These are phyloP conservation scores for Alternaria angustiovoidea DNA, from an alignment of 2,329 filamentous ascomycete genomes.

Conservation along the genomic window DNA sequence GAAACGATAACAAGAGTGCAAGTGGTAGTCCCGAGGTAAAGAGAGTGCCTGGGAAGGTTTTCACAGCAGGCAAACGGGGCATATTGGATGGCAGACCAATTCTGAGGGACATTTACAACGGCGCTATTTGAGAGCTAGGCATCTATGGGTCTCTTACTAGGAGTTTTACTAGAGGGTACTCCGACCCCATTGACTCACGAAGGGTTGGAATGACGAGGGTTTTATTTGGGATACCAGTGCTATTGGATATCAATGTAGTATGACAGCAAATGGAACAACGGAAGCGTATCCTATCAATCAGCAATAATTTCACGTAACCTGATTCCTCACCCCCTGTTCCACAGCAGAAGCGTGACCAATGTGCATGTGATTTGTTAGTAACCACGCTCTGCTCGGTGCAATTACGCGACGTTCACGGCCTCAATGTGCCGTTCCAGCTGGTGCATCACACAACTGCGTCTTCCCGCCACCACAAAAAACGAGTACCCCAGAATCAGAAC, in stretches of 20 bases:
- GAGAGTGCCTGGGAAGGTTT: constrained; percentile 66
- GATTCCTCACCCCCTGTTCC: not conserved
- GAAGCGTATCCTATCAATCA: not conserved
- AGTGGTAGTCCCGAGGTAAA: constrained; percentile 46
- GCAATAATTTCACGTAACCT: not conserved
- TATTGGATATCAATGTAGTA: not conserved
- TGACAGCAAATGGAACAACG: not conserved
- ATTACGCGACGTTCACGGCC: not conserved
- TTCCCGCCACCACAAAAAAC: not conserved
- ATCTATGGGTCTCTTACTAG: not conserved
- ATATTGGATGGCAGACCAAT: constrained; percentile 73
- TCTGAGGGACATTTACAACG: constrained; percentile 80
- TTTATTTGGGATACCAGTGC: not conserved
- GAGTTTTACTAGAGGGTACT: not conserved
- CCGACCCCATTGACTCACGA: not conserved
- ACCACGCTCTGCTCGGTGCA: not conserved
- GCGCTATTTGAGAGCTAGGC: constrained; percentile 18
- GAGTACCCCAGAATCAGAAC: not conserved
- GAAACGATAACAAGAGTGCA: constrained; percentile 28
- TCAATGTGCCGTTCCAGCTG: not conserved
- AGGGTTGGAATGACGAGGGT: not conserved
- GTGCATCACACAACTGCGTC: not conserved
- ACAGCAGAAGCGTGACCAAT: not conserved
- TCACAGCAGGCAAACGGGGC: constrained; percentile 62
- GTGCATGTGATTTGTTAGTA: not conserved